phyloP scores from a whole-genome alignment of 208 protist species.

The Novymonas esmeraldas region DNA sequence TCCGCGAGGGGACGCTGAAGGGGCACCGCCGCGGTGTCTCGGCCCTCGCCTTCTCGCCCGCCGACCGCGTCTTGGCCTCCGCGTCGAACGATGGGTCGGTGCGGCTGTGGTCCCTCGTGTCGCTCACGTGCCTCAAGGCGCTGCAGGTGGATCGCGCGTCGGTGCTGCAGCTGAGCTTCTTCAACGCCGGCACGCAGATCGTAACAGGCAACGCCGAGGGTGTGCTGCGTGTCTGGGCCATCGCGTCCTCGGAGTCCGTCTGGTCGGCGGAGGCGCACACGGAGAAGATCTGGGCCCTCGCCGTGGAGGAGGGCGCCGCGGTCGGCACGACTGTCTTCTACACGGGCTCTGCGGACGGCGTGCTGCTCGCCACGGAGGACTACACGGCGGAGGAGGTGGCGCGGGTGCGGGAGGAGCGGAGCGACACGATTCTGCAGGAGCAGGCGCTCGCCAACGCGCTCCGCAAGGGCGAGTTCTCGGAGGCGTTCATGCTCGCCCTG shows the following conservation, averaged over 20 bases:
- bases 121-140: conserved; percentile 82
- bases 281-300: conserved; percentile 87
- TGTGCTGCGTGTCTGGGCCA: conserved; percentile 91
- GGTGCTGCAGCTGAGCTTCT: conserved; percentile 86
- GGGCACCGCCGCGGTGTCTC: conserved; percentile 88
- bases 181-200: conserved; percentile 88
- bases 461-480: conserved; percentile 71
- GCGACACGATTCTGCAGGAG: conserved; percentile 76
- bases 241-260: conserved; percentile 76
- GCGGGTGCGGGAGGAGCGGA: conserved; percentile 62
- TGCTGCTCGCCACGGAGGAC: conserved; percentile 86
- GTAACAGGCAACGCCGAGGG: conserved; percentile 87
- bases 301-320: conserved; percentile 44
- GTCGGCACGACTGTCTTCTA: conserved; percentile 58
- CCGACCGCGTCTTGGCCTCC: conserved; percentile 86
- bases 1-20: conserved; percentile 71
- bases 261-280: conserved; percentile 82
- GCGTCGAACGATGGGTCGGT: conserved; percentile 88
- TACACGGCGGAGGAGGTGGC: conserved; percentile 90
- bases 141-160: conserved; percentile 80
- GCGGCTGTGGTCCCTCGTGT: conserved; percentile 87
- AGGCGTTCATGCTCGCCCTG: conserved; percentile 84
- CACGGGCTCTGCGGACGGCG: conserved; percentile 86
- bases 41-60: conserved; percentile 75
- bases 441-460: conserved; percentile 88